Evolutionary conservation across 1,139 yeast genomes (phyloP).

Genomic region (Hanseniaspora sp.): DNA sequence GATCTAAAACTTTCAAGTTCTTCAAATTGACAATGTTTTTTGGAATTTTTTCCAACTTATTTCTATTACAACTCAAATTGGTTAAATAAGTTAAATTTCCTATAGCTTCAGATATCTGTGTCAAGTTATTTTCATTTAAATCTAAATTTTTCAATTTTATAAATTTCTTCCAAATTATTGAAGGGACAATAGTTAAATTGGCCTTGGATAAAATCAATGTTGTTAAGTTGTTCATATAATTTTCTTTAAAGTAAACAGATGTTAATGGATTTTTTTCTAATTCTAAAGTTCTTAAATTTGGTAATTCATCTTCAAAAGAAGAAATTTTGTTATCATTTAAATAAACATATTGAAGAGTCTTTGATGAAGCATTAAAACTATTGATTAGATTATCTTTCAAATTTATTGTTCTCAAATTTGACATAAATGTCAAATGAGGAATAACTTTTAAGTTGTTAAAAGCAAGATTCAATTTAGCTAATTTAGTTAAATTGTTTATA

Average conservation of each 20-base stretch:
- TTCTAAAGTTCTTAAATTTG: constrained; percentile 44
- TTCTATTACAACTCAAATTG: constrained; percentile 59
- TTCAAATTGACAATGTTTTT: constrained; percentile 49
- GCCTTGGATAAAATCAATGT: constrained; percentile 72
- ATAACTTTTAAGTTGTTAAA: constrained; percentile 55
- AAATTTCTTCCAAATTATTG: constrained; percentile 49
- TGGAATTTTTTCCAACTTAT: constrained; percentile 69
- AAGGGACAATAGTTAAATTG: constrained; percentile 62
- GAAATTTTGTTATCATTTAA: constrained; percentile 72
- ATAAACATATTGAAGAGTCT: constrained; percentile 59
- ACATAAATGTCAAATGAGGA: constrained; percentile 40
- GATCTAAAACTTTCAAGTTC: constrained; percentile 58
- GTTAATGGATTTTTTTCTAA: constrained; percentile 74
- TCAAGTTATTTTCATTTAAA: constrained; percentile 73
- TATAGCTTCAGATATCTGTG: constrained; percentile 61
- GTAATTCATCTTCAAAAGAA: constrained; percentile 52
- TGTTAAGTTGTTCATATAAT: constrained; percentile 53
- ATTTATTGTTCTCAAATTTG: constrained; percentile 61
- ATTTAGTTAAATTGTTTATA: constrained; percentile 45
- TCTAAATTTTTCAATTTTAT: constrained; percentile 63
- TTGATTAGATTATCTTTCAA: constrained; percentile 62
- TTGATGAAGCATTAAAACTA: constrained; percentile 52
- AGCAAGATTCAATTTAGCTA: constrained; percentile 62
- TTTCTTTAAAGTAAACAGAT: constrained; percentile 31
- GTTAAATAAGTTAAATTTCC: constrained; percentile 49